A percentile compares a stretch with the other conserved stretches of the same genome.
Evolutionary conservation across 2,329 filamentous ascomycete species (phyloP).

Genomic region (Rutstroemia sydowiana): DNA sequence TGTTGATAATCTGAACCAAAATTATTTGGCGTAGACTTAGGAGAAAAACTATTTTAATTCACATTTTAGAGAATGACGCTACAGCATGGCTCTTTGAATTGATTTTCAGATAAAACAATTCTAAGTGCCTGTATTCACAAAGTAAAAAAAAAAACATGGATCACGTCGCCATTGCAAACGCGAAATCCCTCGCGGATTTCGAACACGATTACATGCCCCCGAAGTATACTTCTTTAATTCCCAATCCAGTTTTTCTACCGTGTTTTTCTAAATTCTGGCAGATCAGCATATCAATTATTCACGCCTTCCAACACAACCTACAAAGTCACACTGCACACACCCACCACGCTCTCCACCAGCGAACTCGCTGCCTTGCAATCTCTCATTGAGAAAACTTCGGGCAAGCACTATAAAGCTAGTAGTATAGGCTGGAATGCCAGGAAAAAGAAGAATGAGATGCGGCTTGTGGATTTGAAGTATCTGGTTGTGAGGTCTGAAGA

Average conservation of each 20-base stretch:
- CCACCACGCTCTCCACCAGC: constrained; percentile 33
- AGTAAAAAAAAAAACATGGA: not conserved
- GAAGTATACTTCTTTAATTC: constrained; percentile 15
- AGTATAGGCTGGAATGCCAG: constrained; percentile 54
- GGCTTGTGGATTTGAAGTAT: constrained; percentile 58
- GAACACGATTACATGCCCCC: constrained; percentile 40
- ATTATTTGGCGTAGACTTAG: no score
- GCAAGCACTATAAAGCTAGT: constrained; percentile 55
- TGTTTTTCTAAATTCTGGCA: constrained; percentile 9
- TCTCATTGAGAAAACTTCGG: constrained; percentile 57
- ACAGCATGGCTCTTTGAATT: no score
- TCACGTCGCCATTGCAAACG: constrained; percentile 41
- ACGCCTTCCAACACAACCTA: constrained; percentile 29
- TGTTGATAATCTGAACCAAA: no score
- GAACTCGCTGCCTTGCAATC: constrained; percentile 48
- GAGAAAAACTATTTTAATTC: no score
- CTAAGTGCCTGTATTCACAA: no score
- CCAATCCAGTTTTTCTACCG: not conserved
- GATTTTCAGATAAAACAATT: no score
- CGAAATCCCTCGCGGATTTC: constrained; percentile 42
- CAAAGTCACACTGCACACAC: constrained; percentile 37
- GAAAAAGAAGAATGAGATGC: constrained; percentile 62
- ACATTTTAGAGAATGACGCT: no score
- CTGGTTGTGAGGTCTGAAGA: constrained; percentile 44
- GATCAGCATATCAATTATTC: constrained; percentile 2